Evolutionary conservation across 169 alveolate genomes (phyloP), one percentile per base, ranked within the genome.

Genomic region (Plasmodium reichenowi): DNA sequence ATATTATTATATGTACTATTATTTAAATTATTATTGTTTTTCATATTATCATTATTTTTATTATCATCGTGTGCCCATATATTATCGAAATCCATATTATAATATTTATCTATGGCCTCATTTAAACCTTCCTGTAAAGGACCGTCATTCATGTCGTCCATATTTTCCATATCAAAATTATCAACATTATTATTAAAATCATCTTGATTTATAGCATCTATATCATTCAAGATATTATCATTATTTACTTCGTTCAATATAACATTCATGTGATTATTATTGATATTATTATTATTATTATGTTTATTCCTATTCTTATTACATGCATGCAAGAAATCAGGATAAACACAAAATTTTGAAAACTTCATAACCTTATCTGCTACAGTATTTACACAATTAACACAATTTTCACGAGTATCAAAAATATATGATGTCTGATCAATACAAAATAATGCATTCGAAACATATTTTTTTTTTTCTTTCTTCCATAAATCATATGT

Each of bases 401-500:
- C 70, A 52, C 90, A 80, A 72, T 80, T 68, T 48, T 80, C 90
- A 48, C 70, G 67, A 24, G 90, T 80, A 67, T 80, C 90, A 68
- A 80, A 80, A 52, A 80, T 80, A 47, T 80, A 80, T 8, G 90
- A 80, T 17, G 90, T 80, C 12, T 80, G 90, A 43, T 80, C 90
- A 72, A 80, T 68, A 43, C 85, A 67, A 26, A 80, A 80, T 54
- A 80, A 72, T 8, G 83, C 72, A 80, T 80, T 80, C 22, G 90
- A 80, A 1, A 80, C 54, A 68, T 80, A 80, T 24, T 80, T 80
- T 62, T 80, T 80, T 58, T 80, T 80, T 80, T 80, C 90, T 26
- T 80, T 80, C 29, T 80, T 80, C 90, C 90, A 80, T 80, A 80
- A 80, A 80, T 80, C 90, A 32, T 80, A 80, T 7, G 59, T 70